Percentiles rank a stretch among this genome's conserved stretches.
Conservation (phyloP, 164 flowering plant genomes). For the Sextonia rubra region DNA sequence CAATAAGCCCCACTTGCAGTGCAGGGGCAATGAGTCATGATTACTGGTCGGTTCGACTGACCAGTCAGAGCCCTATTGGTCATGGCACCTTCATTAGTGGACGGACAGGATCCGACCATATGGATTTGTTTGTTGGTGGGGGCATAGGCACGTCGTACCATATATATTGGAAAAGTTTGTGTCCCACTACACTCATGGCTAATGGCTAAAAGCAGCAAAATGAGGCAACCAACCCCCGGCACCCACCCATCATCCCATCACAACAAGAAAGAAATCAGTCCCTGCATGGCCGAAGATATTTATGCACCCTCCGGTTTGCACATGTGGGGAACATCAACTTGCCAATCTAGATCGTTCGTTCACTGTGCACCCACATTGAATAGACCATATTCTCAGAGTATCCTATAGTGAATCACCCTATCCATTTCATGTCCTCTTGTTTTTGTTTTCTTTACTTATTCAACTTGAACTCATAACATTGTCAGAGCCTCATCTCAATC, state of each 20-base stretch:
- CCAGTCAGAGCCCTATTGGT: not conserved
- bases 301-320: too few species aligned
- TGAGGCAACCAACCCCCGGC: not conserved
- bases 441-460: too few species aligned
- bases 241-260: not conserved
- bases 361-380: too few species aligned
- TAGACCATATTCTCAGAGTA: too few species aligned
- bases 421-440: too few species aligned
- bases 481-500: too few species aligned
- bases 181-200: not conserved
- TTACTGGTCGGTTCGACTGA: not conserved
- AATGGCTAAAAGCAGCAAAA: not conserved
- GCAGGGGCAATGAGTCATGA: not conserved
- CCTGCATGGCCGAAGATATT: too few species aligned
- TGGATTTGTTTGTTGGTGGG: not conserved
- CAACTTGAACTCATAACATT: too few species aligned
- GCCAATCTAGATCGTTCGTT: too few species aligned
- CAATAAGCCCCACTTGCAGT: not conserved
- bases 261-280: not conserved
- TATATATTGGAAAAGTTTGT: not conserved
- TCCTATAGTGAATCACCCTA: too few species aligned
- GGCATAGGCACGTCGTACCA: not conserved
- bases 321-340: too few species aligned
- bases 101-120: conserved; percentile 4
- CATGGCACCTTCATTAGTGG: not conserved